Base-by-base conservation (phyloP, 768 basidiomycete genomes). In the Daedaleopsis nitida region DNA sequence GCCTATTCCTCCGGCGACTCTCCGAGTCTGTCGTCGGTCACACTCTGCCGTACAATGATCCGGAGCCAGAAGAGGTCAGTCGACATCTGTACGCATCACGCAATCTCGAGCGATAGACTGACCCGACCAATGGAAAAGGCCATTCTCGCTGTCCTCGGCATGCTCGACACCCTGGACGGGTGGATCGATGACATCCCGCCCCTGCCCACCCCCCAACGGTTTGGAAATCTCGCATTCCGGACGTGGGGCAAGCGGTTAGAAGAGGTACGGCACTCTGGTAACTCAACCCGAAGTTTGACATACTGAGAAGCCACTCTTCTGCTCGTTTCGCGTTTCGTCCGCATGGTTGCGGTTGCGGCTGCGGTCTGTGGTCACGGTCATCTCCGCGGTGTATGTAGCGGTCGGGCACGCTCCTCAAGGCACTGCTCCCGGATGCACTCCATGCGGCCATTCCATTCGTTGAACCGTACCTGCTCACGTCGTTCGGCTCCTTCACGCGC, bases 151-250 rank as follows among this genome's bases (percentile, higher is more conserved):
- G 73, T 82, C 13, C 65, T 94, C 1, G 68, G 66, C 5, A 75
- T 96, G 62, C 76, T 99, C 17, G 83, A 89, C 60, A 77, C 79
- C 12, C 74, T 97, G 44, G 84, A 87, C 64, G 63, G 64, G 1
- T 94, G 93, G 92, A 86, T 95, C 24, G 85, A 90, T 39, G 86
- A 88, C 27, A 89, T 95, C 10, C 95, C 95, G 2, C 86, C 88
- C 0, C 80, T 84, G 7, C 71, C 82, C 42, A 83, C 87, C 9
- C 83, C 89, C 6, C 96, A 97, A 66, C 82, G 94, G 11, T 99
- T 91, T 70, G 96, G 96, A 1, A 97, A 98, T 74, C 83, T 95
- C 17, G 88, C 92, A 0, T 98, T 98, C 68, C 80, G 95, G 56
- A 83, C 83, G 16, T 98, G 94, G 90, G 89, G 91, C 0, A 77